phyloP scores from a whole-genome alignment of 169 alveolate genomes.

The Pseudocohnilembus persalinus region DNA sequence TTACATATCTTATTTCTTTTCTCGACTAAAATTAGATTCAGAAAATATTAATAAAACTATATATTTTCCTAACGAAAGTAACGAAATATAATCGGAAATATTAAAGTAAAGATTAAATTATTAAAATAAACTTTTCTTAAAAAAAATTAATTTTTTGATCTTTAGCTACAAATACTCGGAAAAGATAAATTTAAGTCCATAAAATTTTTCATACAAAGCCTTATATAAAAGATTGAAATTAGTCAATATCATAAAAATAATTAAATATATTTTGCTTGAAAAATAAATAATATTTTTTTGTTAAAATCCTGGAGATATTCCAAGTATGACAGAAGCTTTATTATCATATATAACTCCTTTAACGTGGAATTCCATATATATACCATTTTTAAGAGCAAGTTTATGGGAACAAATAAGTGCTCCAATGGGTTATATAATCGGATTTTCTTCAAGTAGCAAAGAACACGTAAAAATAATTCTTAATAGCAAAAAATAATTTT shows the following conservation, averaged over 20 bases:
- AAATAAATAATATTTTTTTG: constrained; percentile 14
- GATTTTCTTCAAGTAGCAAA: constrained; percentile 2
- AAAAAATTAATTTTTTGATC: background rate
- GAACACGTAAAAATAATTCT: constrained; percentile 2
- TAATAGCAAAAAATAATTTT: too few relatives aligned
- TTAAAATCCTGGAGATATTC: constrained; percentile 1
- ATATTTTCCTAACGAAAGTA: background rate
- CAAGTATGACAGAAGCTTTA: constrained; percentile 1
- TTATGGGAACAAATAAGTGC: background rate
- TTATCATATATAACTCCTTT: constrained; percentile 8
- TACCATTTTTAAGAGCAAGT: background rate
- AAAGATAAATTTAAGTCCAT: background rate
- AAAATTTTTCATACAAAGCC: background rate
- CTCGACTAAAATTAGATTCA: background rate
- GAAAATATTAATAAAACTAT: too few relatives aligned
- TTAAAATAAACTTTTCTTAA: too few relatives aligned
- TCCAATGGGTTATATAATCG: constrained; percentile 13
- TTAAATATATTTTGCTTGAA: constrained; percentile 11
- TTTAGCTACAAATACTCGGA: background rate
- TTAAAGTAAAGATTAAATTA: background rate
- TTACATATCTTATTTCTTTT: background rate
- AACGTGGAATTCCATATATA: constrained; percentile 16
- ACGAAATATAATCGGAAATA: background rate
- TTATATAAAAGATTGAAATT: background rate
- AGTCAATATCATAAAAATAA: constrained; percentile 7